Conservation (phyloP, 345 rosid species). For the Sapria himalayana region DNA sequence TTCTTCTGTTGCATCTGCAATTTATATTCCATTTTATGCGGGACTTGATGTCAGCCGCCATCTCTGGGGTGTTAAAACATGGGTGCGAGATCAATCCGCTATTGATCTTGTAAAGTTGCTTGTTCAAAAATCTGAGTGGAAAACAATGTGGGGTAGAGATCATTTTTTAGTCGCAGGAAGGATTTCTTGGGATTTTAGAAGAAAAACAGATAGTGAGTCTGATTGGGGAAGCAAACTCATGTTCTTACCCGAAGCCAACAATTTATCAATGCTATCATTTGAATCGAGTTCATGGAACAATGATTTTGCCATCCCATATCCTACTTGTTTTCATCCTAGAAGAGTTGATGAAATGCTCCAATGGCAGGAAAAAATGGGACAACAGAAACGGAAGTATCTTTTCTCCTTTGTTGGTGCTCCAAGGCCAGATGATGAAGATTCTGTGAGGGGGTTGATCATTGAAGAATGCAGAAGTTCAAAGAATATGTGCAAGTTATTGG, state of each 20-base stretch:
- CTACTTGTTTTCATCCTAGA: conserved; percentile 43
- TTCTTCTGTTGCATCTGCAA: conserved; percentile 38
- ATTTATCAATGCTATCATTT: conserved; percentile 44
- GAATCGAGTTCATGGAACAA: conserved; percentile 52
- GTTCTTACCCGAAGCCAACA: conserved; percentile 33
- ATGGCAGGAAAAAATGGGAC: conserved; percentile 35
- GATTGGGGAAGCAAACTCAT: conserved; percentile 59
- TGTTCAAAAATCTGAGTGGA: conserved; percentile 30
- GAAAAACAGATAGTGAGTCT: conserved; percentile 31
- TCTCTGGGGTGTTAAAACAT: conserved; percentile 29
- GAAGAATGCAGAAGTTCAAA: conserved; percentile 29
- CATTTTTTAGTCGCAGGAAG: conserved; percentile 51
- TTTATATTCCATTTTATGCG: conserved; percentile 43
- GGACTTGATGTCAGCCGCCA: conserved; percentile 42
- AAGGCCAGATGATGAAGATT: conserved; percentile 28
- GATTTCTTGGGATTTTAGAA: conserved; percentile 57
- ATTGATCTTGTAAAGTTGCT: conserved; percentile 28
- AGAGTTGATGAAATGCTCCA: conserved; percentile 14
- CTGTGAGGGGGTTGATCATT: conserved; percentile 38
- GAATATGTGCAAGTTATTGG: conserved; percentile 26
- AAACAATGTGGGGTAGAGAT: conserved; percentile 33
- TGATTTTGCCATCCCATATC: conserved; percentile 44
- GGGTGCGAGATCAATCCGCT: conserved; percentile 26
- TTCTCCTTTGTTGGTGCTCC: conserved; percentile 47
- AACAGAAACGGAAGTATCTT: conserved; percentile 19